Percentiles rank a stretch among this genome's conserved stretches.
phyloP scores from a whole-genome alignment of 108 stramenopile species.

The Skeletonema potamos region DNA sequence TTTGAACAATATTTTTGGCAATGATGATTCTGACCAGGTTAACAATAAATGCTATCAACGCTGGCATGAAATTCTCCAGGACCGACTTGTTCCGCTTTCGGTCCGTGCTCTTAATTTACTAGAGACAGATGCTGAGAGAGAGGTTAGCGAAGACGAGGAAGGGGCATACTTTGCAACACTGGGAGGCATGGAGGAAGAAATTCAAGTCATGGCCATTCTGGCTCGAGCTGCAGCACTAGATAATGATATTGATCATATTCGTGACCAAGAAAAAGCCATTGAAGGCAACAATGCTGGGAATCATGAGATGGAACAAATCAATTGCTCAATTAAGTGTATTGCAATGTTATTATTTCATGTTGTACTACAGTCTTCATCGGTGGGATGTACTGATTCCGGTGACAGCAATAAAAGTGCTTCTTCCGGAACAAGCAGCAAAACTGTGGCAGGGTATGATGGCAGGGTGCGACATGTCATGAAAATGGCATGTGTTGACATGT shows the following conservation, averaged over 20 bases:
- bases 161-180: slow-evolving; percentile 39
- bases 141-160: slow-evolving; percentile 28
- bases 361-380: slow-evolving; percentile 37
- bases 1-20: slow-evolving; percentile 1
- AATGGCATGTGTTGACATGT: slow-evolving; percentile 48
- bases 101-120: slow-evolving; percentile 35
- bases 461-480: slow-evolving; percentile 58
- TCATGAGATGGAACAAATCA: slow-evolving; percentile 44
- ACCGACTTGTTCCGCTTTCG: slow-evolving; percentile 32
- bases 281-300: background rate
- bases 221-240: slow-evolving; percentile 32
- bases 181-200: slow-evolving; percentile 44
- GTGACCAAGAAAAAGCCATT: background rate
- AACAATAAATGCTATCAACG: slow-evolving; percentile 38
- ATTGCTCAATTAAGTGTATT: slow-evolving; percentile 46
- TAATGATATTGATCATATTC: slow-evolving; percentile 3
- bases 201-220: slow-evolving; percentile 49
- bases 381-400: slow-evolving; percentile 1
- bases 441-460: slow-evolving; percentile 49
- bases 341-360: slow-evolving; percentile 48
- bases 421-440: background rate
- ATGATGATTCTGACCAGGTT: slow-evolving; percentile 5
- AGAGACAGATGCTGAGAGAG: background rate
- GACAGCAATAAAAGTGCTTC: background rate
- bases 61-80: slow-evolving; percentile 42